Conservation (phyloP, 192 early-diverging fungal genomes). For the Coemansia asiatica region DNA sequence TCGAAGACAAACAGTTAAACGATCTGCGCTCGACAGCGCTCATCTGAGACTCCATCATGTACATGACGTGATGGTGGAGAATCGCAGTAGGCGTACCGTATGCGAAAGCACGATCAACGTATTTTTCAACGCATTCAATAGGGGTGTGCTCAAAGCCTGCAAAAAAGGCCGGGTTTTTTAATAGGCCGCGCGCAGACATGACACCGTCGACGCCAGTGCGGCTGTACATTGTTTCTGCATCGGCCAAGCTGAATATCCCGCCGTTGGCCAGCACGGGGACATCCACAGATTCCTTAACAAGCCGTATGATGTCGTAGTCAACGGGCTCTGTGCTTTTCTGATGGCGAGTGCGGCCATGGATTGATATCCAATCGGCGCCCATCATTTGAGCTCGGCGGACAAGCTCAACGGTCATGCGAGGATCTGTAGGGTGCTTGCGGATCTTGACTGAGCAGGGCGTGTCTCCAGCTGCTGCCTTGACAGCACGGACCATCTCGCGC, state of each 20-base stretch:
- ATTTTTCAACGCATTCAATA: slow-evolving; percentile 71
- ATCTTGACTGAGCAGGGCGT: slow-evolving; percentile 88
- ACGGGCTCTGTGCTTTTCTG: slow-evolving; percentile 82
- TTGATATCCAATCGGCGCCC: slow-evolving; percentile 85
- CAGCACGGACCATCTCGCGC: slow-evolving; percentile 83
- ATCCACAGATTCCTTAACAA: slow-evolving; percentile 75
- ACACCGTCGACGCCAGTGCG: slow-evolving; percentile 81
- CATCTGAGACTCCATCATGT: slow-evolving; percentile 87
- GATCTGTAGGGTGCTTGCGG: slow-evolving; percentile 64
- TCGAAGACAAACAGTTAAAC: slow-evolving; percentile 82
- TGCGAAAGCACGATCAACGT: slow-evolving; percentile 64
- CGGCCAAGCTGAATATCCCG: slow-evolving; percentile 69
- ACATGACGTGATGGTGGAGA: slow-evolving; percentile 95
- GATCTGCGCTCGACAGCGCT: slow-evolving; percentile 68
- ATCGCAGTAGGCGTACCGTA: slow-evolving; percentile 86
- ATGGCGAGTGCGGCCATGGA: slow-evolving; percentile 84
- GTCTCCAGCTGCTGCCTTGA: slow-evolving; percentile 61
- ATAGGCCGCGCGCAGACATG: slow-evolving; percentile 88
- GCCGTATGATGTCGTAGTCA: slow-evolving; percentile 75
- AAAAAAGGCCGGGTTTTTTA: slow-evolving; percentile 94
- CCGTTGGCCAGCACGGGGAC: slow-evolving; percentile 92
- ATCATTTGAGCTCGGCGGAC: slow-evolving; percentile 78
- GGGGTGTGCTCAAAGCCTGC: slow-evolving; percentile 79
- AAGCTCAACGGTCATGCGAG: slow-evolving; percentile 78
- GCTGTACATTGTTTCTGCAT: slow-evolving; percentile 75